A percentile compares a stretch with the other conserved stretches of the same genome.
phyloP scores from a whole-genome alignment of 2,329 filamentous ascomycete species.

The Colletotrichum shisoi region DNA sequence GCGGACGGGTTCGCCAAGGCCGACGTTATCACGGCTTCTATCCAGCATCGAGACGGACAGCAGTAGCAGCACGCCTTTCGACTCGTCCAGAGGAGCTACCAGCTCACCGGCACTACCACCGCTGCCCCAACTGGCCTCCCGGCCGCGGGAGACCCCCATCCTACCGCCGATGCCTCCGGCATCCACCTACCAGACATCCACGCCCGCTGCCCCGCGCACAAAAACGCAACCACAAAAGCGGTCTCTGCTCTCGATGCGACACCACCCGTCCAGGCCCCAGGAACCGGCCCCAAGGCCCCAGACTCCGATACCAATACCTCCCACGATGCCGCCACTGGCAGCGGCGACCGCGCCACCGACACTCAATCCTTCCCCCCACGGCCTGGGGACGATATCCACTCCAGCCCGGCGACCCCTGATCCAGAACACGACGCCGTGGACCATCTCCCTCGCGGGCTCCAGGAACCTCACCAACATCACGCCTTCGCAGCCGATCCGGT shows the following conservation, averaged over 20 bases:
- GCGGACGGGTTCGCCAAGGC: conserved; percentile 12
- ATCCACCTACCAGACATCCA: conserved; percentile 5
- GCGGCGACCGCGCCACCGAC: conserved; percentile 10
- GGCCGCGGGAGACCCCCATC: not conserved
- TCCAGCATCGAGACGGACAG: conserved; percentile 29
- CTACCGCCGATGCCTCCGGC: conserved; percentile 23
- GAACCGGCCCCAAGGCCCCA: not conserved
- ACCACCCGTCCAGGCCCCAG: conserved; percentile 5
- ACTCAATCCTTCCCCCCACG: not conserved
- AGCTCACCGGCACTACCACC: conserved; percentile 30
- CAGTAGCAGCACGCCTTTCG: conserved; percentile 18
- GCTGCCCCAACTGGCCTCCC: not conserved
- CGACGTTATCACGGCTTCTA: not conserved
- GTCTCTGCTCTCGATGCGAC: conserved; percentile 21
- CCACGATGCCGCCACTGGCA: not conserved
- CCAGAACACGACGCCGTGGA: conserved; percentile 15
- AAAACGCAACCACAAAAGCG: not conserved
- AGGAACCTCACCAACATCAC: not conserved
- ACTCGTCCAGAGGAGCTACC: conserved; percentile 24
- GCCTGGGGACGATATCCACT: not conserved
- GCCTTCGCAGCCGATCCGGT: conserved; percentile 1
- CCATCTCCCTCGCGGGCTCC: not conserved
- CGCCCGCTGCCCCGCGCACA: conserved; percentile 3
- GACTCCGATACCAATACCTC: conserved; percentile 7
- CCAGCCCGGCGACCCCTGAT: conserved; percentile 17